Evolutionary conservation across 176 grass and related monocot genomes (phyloP).

Genomic region (Aegilops sharonensis): DNA sequence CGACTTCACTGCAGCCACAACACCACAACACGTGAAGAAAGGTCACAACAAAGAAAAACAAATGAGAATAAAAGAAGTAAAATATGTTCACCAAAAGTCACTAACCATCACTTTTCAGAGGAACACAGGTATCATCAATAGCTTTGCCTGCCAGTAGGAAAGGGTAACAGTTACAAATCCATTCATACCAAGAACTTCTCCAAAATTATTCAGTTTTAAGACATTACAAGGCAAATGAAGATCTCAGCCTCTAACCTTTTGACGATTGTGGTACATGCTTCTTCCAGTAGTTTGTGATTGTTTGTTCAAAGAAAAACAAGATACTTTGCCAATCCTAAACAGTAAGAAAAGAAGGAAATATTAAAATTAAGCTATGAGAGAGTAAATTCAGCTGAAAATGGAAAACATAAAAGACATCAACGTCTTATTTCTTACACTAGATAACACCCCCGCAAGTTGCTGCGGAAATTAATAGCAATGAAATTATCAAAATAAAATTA

Average conservation of each 20-base stretch:
- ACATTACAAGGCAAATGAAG: constrained; percentile 25
- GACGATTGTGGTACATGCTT: constrained; percentile 27
- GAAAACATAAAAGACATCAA: not conserved
- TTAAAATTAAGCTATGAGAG: constrained; percentile 19
- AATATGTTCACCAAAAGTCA: constrained; percentile 41
- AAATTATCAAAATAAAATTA: no score
- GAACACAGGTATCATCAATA: constrained; percentile 25
- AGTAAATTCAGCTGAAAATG: constrained; percentile 2
- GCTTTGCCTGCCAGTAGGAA: constrained; percentile 31
- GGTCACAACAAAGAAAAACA: constrained; percentile 29
- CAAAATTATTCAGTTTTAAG: constrained; percentile 28
- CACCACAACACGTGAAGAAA: constrained; percentile 21
- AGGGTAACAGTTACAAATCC: constrained; percentile 33
- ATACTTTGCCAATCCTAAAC: constrained; percentile 73
- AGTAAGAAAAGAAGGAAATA: constrained; percentile 3
- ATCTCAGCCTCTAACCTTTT: constrained; percentile 52
- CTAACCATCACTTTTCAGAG: constrained; percentile 42
- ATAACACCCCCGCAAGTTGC: no score
- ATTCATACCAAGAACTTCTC: constrained; percentile 20
- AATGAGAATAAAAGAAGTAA: constrained; percentile 9
- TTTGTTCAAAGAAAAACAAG: constrained; percentile 84
- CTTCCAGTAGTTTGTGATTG: constrained; percentile 68
- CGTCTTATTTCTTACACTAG: not conserved
- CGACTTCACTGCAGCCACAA: constrained; percentile 39
- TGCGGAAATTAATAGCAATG: no score